Percentiles rank a stretch among this genome's conserved stretches.
These are phyloP conservation scores for Lentinula boryana DNA, from an alignment of 768 basidiomycete genomes.

Conservation along the genomic window DNA sequence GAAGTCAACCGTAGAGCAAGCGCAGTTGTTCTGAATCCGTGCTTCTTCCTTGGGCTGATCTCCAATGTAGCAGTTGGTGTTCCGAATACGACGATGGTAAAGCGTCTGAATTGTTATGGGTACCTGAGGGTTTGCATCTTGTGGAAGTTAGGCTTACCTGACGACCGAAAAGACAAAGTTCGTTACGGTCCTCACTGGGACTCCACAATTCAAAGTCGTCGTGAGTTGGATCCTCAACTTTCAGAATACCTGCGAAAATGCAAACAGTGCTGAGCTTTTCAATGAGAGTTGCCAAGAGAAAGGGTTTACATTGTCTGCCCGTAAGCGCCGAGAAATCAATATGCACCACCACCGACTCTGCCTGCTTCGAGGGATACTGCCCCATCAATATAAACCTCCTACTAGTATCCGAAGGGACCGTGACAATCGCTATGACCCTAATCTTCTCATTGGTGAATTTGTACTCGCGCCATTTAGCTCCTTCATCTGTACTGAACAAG, in stretches of 20 bases:
- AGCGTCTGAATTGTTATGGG: slow-evolving; percentile 47
- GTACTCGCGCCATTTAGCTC: slow-evolving; percentile 83
- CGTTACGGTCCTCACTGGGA: slow-evolving; percentile 83
- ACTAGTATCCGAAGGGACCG: slow-evolving; percentile 87
- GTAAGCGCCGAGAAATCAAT: slow-evolving; percentile 86
- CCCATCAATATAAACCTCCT: slow-evolving; percentile 88
- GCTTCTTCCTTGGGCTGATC: slow-evolving; percentile 47
- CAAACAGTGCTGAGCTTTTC: slow-evolving; percentile 3
- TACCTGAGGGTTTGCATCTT: not conserved
- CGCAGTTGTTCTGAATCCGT: slow-evolving; percentile 61
- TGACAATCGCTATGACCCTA: slow-evolving; percentile 71
- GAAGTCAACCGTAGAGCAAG: slow-evolving; percentile 73
- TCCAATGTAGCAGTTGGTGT: slow-evolving; percentile 82
- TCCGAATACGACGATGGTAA: slow-evolving; percentile 84
- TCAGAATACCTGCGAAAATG: slow-evolving; percentile 52
- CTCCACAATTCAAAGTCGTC: slow-evolving; percentile 99
- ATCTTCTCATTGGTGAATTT: slow-evolving; percentile 71
- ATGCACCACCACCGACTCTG: slow-evolving; percentile 65
- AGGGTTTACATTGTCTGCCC: slow-evolving; percentile 59
- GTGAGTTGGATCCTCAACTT: slow-evolving; percentile 60
- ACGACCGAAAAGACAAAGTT: slow-evolving; percentile 87
- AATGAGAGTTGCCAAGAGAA: not conserved
- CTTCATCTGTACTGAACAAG: slow-evolving; percentile 87
- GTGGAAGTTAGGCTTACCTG: slow-evolving; percentile 45
- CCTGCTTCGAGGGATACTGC: slow-evolving; percentile 38